Base-by-base conservation (phyloP, 176 grass and related monocot genomes). In the Triticum dicoccoides region DNA sequence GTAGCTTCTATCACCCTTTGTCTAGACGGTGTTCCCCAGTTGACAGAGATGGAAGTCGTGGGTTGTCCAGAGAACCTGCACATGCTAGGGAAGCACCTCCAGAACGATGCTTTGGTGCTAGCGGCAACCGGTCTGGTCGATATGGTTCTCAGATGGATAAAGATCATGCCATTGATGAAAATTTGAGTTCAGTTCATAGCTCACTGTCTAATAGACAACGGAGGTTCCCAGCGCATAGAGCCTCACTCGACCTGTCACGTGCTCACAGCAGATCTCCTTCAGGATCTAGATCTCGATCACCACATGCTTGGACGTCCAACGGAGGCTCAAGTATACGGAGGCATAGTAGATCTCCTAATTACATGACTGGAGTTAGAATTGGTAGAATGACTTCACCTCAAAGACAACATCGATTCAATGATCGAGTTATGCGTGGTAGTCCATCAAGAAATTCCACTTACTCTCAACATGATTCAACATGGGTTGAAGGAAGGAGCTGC, bases 221-320 rank as follows among this genome's bases (percentile, higher is more conserved):
- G 44, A 86, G 89, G 66, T 83, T 92, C 77, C 90, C 80, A 11
- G 75, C 85, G 1, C 76, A 80, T 76, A 91, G 92, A 80, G 78
- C 76, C 21, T 70, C 86, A 65, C 70, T 89, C 59, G 86, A 93
- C 78, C 81, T 95, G 65, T 92, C 96, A 64, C 82, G 44, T 61
- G 78, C 88, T 82, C 88, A 85, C 52, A 91, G 88, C 39, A 85
- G 89, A 84, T 98, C 93, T 82, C 91, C 76, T 83, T 95, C 93
- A 71, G 95, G 96, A 56, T 94, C 90, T 65, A 94, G 93, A 83
- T 94, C 92, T 83, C 86, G 90, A 61, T 98, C 97, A 18, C 97
- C 97, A 62, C 87, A 88, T 85, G 21, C 69, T 77, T 96, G 97
- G 94, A n/a, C 92, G 45, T 90, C 90, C 12, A 92, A 90, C 84